Base-by-base conservation (phyloP, 1,284 basidiomycete genomes). In the Bjerkandera adusta region DNA sequence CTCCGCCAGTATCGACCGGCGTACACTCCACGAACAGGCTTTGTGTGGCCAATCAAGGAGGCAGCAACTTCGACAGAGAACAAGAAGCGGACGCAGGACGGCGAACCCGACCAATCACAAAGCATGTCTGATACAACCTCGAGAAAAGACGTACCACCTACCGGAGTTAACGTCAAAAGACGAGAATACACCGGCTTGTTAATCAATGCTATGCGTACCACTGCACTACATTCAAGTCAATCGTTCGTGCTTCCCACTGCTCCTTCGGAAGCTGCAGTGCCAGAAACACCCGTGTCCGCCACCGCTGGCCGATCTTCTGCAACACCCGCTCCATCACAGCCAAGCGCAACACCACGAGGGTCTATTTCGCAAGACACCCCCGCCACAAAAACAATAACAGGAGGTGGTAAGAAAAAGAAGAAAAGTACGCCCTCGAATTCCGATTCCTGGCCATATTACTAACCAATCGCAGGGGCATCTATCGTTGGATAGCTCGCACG, bases 1-100 rank as follows among this genome's bases (percentile, higher is more conserved):
- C 68, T 90, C 53, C 82, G 85, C 48, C 72, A 73, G 50, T 76
- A 86, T 57, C 72, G 83, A 51, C 87, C 87, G 5, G 84, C 85
- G 49, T 89, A 86, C 59, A 86, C 85, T 12, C 87, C 87, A 45
- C 76, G 87, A 35, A 84, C 84, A 32, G 87, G 87, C 7, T 89
- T 89, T 57, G 76, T 84, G 3, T 90, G 87, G 87, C 87, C 87
- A 33, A 80, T 90, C 50, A 69, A 75, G 47, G 85, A 86, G 53
- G 62, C 77, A 13, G 68, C 74, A 15, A 54, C 71, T 8, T 70
- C 76, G 10, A 36, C 36, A 35, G 72, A 75, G 32, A 63, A 57
- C 52, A 79, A 78, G 64, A 79, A 77, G 58, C 65, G 73, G 64
- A 63, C 21, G 68, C 34, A 66, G 26, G 47, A 55, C 27, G 65